phyloP scores from a whole-genome alignment of 305 asterid genomes.

The Fraxinus ornus region DNA sequence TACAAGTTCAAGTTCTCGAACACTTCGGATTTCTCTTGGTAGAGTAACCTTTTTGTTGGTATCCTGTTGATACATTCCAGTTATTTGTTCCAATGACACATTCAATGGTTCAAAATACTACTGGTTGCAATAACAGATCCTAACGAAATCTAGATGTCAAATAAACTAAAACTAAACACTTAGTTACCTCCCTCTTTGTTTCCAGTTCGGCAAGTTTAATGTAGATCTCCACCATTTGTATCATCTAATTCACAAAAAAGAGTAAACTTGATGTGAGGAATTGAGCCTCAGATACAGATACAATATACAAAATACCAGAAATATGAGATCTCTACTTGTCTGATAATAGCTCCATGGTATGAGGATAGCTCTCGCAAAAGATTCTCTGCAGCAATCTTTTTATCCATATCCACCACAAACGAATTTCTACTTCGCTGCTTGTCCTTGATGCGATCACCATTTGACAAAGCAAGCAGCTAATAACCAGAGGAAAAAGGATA shows the following conservation, averaged over 20 bases:
- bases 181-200: slow-evolving; percentile 81
- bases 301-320: slow-evolving; percentile 21
- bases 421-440: slow-evolving; percentile 94
- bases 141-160: slow-evolving; percentile 1
- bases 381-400: slow-evolving; percentile 92
- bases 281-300: slow-evolving; percentile 14
- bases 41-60: slow-evolving; percentile 75
- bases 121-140: slow-evolving; percentile 17
- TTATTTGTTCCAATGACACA: slow-evolving; percentile 25
- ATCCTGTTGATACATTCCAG: slow-evolving; percentile 56
- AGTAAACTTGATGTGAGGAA: slow-evolving; percentile 19
- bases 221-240: slow-evolving; percentile 97
- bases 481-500: slow-evolving; percentile 23
- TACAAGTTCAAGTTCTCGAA: slow-evolving; percentile 88
- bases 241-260: slow-evolving; percentile 59
- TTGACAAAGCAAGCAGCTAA: slow-evolving; percentile 91
- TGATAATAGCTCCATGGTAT: slow-evolving; percentile 71
- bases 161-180: slow-evolving; percentile 21
- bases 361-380: slow-evolving; percentile 73
- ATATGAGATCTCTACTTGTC: slow-evolving; percentile 55
- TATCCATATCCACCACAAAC: slow-evolving; percentile 90
- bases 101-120: slow-evolving; percentile 9
- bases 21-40: slow-evolving; percentile 89
- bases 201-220: slow-evolving; percentile 96
- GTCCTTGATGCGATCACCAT: slow-evolving; percentile 98